Evolutionary conservation across 1,284 basidiomycete species (phyloP).

Genomic region (Sanghuangporus baumii): DNA sequence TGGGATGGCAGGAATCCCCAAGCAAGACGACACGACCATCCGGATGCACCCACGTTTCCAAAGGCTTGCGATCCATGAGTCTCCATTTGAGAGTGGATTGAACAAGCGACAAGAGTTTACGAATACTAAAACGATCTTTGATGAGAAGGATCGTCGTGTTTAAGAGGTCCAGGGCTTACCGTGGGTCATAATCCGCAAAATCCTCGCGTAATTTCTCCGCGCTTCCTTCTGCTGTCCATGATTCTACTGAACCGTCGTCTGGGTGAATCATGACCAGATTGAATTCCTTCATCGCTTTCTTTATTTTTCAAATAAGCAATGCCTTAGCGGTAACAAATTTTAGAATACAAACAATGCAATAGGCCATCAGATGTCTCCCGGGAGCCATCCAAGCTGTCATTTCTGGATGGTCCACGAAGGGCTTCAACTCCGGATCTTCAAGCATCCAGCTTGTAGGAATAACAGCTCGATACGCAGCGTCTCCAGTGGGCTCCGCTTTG

Average conservation of each 20-base stretch:
- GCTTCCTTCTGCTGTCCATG: slow-evolving; percentile 40
- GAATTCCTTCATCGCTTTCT: slow-evolving; percentile 36
- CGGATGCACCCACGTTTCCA: slow-evolving; percentile 46
- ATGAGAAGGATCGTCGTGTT: neutral
- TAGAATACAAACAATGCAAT: neutral
- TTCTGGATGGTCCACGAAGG: slow-evolving; percentile 34
- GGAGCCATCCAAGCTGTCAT: slow-evolving; percentile 44
- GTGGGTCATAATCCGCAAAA: slow-evolving; percentile 40
- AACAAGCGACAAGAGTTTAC: slow-evolving; percentile 43
- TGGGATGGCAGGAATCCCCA: slow-evolving; percentile 58
- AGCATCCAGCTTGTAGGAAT: slow-evolving; percentile 30
- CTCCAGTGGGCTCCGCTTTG: slow-evolving; percentile 33
- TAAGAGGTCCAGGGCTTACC: slow-evolving; percentile 24
- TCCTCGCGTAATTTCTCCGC: slow-evolving; percentile 40
- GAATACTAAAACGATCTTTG: slow-evolving; percentile 30
- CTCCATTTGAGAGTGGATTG: slow-evolving; percentile 44
- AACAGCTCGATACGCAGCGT: slow-evolving; percentile 36
- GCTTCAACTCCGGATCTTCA: slow-evolving; percentile 30
- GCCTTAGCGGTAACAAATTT: neutral
- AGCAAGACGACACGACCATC: slow-evolving; percentile 42
- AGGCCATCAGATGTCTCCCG: slow-evolving; percentile 16
- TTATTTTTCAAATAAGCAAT: neutral
- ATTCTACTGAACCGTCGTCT: slow-evolving; percentile 38
- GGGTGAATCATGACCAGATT: slow-evolving; percentile 41
- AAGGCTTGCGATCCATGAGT: slow-evolving; percentile 42